Conservation (phyloP, 305 asterid genomes). For the Fraxinus dipetala region DNA sequence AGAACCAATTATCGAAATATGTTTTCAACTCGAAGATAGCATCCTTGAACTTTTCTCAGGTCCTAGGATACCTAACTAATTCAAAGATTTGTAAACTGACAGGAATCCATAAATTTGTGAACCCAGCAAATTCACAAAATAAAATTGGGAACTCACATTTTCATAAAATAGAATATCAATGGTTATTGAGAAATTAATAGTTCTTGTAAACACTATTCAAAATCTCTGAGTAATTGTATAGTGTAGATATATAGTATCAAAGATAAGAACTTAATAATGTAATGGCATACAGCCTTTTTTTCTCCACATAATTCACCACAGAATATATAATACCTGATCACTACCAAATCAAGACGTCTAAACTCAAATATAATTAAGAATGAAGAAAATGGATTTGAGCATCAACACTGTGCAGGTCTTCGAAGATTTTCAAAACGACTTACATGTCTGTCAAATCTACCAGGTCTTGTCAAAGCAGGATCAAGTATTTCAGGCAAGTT, state of each 20-base stretch:
- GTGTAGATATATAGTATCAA: background rate
- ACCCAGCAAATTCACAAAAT: background rate
- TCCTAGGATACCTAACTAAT: background rate
- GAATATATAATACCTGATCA: background rate
- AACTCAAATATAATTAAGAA: conserved; percentile 2
- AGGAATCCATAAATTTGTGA: background rate
- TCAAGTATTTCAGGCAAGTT: conserved; percentile 95
- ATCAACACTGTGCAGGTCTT: conserved; percentile 7
- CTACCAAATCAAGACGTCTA: background rate
- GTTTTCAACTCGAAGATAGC: background rate
- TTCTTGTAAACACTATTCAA: background rate
- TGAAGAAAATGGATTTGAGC: conserved; percentile 4
- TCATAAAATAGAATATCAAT: background rate
- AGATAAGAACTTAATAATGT: conserved; percentile 6
- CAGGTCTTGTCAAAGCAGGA: conserved; percentile 97
- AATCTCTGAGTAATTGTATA: background rate
- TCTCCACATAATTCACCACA: background rate
- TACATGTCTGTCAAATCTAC: conserved; percentile 99
- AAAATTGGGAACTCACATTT: background rate
- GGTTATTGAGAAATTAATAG: background rate
- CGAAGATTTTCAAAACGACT: conserved; percentile 34
- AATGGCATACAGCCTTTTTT: background rate
- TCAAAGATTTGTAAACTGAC: background rate
- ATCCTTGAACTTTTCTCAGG: background rate
- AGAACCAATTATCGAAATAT: background rate